These are phyloP conservation scores for Pleurotus pulmonarius DNA, from an alignment of 768 basidiomycete genomes.

Conservation along the genomic window DNA sequence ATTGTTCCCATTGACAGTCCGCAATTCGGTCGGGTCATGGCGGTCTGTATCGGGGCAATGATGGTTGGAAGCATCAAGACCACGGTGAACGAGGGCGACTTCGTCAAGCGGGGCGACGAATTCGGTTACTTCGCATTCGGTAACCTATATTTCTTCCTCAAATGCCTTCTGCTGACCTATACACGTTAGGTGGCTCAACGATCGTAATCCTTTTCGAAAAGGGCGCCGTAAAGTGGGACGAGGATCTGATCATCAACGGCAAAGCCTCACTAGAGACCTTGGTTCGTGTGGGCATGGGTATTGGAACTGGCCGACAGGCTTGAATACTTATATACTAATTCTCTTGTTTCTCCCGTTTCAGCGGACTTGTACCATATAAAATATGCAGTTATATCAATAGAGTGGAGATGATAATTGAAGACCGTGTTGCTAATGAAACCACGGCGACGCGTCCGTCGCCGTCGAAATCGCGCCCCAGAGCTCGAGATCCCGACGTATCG, in stretches of 20 bases:
- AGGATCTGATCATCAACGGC: slow-evolving; percentile 85
- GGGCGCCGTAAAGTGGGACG: slow-evolving; percentile 84
- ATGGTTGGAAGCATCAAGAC: slow-evolving; percentile 91
- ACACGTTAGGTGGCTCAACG: slow-evolving; percentile 73
- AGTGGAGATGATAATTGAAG: too few relatives aligned
- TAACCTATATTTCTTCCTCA: slow-evolving; percentile 28
- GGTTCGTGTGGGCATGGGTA: slow-evolving; percentile 83
- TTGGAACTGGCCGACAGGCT: slow-evolving; percentile 43
- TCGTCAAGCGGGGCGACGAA: slow-evolving; percentile 81
- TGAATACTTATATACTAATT: not conserved
- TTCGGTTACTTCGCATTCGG: slow-evolving; percentile 96
- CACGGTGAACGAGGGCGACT: slow-evolving; percentile 82
- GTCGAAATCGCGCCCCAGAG: too few relatives aligned
- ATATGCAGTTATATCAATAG: too few relatives aligned
- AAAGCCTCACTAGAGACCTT: slow-evolving; percentile 84
- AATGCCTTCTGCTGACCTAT: not conserved
- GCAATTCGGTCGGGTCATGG: slow-evolving; percentile 89
- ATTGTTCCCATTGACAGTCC: slow-evolving; percentile 89
- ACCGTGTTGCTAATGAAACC: too few relatives aligned
- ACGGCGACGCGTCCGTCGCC: too few relatives aligned
- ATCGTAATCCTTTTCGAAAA: slow-evolving; percentile 90
- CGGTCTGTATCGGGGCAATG: slow-evolving; percentile 91
- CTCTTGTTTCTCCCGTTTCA: not conserved
- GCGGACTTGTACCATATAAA: not conserved
- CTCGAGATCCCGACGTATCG: too few relatives aligned